Evolutionary conservation across 2,329 filamentous ascomycete species (phyloP).

Genomic region (Monilinia fructicola): DNA sequence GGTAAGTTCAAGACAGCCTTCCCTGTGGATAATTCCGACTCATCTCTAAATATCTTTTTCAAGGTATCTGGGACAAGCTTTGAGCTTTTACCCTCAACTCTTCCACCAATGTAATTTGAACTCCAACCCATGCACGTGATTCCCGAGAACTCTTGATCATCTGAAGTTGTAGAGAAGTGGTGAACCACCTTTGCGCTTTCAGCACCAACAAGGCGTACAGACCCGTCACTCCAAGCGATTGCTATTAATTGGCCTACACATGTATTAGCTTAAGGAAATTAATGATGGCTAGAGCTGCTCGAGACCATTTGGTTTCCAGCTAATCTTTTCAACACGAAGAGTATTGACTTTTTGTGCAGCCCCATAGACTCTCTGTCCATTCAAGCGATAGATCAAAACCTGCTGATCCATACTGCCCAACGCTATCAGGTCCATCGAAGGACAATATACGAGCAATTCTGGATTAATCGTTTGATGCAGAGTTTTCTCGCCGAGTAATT

Average conservation of each 20-base stretch:
- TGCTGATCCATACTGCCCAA: slow-evolving; percentile 67
- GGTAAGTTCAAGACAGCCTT: slow-evolving; percentile 56
- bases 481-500: slow-evolving; percentile 56
- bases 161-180: slow-evolving; percentile 51
- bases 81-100: slow-evolving; percentile 24
- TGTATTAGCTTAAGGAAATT: slow-evolving; percentile 20
- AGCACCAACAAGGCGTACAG: slow-evolving; percentile 71
- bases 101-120: slow-evolving; percentile 37
- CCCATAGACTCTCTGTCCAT: slow-evolving; percentile 68
- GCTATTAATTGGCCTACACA: slow-evolving; percentile 67
- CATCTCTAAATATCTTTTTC: slow-evolving; percentile 29
- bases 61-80: slow-evolving; percentile 27
- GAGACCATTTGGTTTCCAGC: slow-evolving; percentile 42
- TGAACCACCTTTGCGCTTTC: slow-evolving; percentile 82
- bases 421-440: slow-evolving; percentile 80
- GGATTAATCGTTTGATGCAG: slow-evolving; percentile 56
- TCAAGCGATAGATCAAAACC: slow-evolving; percentile 75
- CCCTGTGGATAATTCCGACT: slow-evolving; percentile 24
- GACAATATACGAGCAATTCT: slow-evolving; percentile 70
- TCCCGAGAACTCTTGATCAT: slow-evolving; percentile 38
- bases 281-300: neutral
- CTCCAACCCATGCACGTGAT: slow-evolving; percentile 48
- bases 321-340: slow-evolving; percentile 43
- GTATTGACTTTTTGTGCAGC: slow-evolving; percentile 41
- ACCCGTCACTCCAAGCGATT: slow-evolving; percentile 79